Evolutionary conservation across 768 basidiomycete species (phyloP).

Genomic region (Auricularia heimuer): DNA sequence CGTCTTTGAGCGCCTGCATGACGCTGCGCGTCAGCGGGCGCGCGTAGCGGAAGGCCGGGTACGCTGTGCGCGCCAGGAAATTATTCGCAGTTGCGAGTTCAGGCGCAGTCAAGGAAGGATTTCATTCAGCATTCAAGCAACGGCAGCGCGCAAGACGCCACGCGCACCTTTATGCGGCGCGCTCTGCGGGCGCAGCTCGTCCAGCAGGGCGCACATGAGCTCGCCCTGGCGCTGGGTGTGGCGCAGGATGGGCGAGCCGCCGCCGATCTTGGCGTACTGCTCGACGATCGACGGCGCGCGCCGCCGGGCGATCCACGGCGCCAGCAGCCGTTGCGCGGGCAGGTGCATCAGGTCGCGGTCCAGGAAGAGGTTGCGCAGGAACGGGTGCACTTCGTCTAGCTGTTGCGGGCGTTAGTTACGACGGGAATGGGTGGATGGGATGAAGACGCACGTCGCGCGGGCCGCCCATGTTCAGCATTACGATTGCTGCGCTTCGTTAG

Average conservation of each 20-base stretch:
- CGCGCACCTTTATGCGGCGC: slow-evolving; percentile 54
- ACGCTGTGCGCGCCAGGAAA: slow-evolving; percentile 45
- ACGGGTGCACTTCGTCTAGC: slow-evolving; percentile 89
- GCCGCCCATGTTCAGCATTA: slow-evolving; percentile 99
- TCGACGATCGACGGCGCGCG: slow-evolving; percentile 83
- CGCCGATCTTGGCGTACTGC: slow-evolving; percentile 92
- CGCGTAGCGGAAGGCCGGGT: slow-evolving; percentile 93
- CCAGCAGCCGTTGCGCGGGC: slow-evolving; percentile 81
- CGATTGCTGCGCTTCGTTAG: slow-evolving; percentile 45
- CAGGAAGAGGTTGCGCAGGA: slow-evolving; percentile 84
- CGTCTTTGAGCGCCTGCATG: slow-evolving; percentile 71
- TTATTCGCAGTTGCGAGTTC: no score
- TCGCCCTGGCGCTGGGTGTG: slow-evolving; percentile 86
- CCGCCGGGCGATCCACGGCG: slow-evolving; percentile 79
- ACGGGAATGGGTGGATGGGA: slow-evolving; percentile 4
- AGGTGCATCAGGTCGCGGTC: slow-evolving; percentile 91
- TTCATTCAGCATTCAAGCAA: no score
- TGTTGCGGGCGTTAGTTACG: slow-evolving; percentile 22
- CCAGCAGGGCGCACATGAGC: slow-evolving; percentile 81
- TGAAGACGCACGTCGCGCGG: slow-evolving; percentile 65
- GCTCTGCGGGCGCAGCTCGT: slow-evolving; percentile 86
- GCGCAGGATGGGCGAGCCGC: slow-evolving; percentile 88
- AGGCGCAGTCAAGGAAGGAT: no score
- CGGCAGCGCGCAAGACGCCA: no score
- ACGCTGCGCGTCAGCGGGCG: slow-evolving; percentile 79